phyloP scores from a whole-genome alignment of 352 stramenopile genomes.

The Globisporangium camurandrum region DNA sequence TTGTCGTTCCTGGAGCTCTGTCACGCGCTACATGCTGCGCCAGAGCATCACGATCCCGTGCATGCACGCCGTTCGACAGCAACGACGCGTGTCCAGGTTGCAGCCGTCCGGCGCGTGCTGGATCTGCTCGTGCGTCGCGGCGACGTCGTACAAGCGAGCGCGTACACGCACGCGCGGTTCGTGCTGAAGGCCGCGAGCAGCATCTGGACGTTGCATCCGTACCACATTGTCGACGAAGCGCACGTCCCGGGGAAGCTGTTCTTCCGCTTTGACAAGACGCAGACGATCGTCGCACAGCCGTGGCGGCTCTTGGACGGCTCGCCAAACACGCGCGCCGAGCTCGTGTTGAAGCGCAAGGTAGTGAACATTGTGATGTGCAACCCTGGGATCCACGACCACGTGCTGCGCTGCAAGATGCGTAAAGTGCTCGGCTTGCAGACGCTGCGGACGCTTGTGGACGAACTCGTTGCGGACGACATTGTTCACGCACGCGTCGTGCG shows the following conservation, averaged over 20 bases:
- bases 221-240: conserved; percentile 33
- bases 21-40: background rate
- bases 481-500: conserved; percentile 46
- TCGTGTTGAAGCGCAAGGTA: conserved; percentile 68
- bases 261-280: conserved; percentile 64
- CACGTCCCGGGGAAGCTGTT: conserved; percentile 44
- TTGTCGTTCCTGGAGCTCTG: conserved; percentile 11
- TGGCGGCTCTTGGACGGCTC: conserved; percentile 75
- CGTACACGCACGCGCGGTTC: conserved; percentile 42
- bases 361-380: conserved; percentile 76
- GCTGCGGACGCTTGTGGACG: conserved; percentile 54
- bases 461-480: conserved; percentile 51
- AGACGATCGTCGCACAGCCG: conserved; percentile 42
- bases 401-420: conserved; percentile 62
- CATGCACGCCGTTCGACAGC: no score
- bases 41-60: background rate
- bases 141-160: conserved; percentile 55
- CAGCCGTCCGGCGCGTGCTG: conserved; percentile 22
- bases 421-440: conserved; percentile 67
- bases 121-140: conserved; percentile 28
- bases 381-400: conserved; percentile 53
- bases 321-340: conserved; percentile 37
- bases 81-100: background rate
- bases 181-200: conserved; percentile 33
- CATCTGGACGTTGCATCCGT: conserved; percentile 60